A percentile compares a stretch with the other conserved stretches of the same genome.
These are phyloP conservation scores for Rostrohypoxylon terebratum DNA, from an alignment of 495 filamentous ascomycete genomes.

Conservation along the genomic window DNA sequence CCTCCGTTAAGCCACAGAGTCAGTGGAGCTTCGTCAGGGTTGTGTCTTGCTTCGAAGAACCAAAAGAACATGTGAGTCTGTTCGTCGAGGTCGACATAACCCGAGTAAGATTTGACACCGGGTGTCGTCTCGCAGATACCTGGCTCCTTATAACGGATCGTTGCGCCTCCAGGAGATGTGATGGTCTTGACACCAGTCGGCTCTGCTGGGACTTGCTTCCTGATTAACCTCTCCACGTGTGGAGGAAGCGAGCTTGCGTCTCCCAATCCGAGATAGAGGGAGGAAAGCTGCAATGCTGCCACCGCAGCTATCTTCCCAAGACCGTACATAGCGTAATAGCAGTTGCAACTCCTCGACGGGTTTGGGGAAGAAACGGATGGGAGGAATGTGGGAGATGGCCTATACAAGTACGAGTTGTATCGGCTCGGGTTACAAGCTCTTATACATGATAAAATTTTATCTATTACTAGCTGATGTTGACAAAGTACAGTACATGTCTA, in stretches of 20 bases:
- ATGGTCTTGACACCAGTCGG: constrained; percentile 68
- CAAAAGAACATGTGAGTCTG: constrained; percentile 77
- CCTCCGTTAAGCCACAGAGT: constrained; percentile 73
- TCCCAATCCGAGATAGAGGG: constrained; percentile 52
- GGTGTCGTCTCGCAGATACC: constrained; percentile 54
- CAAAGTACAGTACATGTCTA: neutral
- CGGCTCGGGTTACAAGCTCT: neutral
- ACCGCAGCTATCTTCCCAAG: constrained; percentile 21
- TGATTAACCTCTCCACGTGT: constrained; percentile 56
- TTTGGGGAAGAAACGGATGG: neutral
- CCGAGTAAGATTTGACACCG: constrained; percentile 49
- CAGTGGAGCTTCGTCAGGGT: constrained; percentile 66
- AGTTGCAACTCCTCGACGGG: constrained; percentile 1
- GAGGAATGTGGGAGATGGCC: neutral
- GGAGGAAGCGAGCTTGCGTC: constrained; percentile 33
- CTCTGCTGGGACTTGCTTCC: constrained; percentile 52
- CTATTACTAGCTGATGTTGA: neutral
- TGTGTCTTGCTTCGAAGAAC: constrained; percentile 73
- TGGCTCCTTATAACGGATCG: constrained; percentile 66
- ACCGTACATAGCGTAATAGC: constrained; percentile 22
- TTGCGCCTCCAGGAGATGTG: constrained; percentile 66
- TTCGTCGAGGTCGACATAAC: constrained; percentile 61
- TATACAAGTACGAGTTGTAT: neutral
- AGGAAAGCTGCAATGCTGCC: constrained; percentile 39
- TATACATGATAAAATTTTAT: neutral